Percentiles rank a stretch among this genome's conserved stretches.
These are phyloP conservation scores for Ceratocystis colombiana DNA, from an alignment of 2,329 filamentous ascomycete genomes.

Conservation along the genomic window DNA sequence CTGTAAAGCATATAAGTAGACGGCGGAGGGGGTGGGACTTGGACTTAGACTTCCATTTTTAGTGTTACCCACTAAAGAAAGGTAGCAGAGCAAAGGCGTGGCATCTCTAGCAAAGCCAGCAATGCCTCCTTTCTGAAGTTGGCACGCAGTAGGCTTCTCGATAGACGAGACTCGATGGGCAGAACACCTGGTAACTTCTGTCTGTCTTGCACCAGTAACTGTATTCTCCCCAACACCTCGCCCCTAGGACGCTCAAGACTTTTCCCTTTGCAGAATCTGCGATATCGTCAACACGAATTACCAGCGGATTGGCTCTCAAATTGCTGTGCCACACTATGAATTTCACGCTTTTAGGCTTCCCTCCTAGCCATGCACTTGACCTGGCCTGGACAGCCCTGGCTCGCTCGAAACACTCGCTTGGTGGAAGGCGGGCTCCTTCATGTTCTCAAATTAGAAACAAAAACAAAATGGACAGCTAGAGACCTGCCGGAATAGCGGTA, in stretches of 20 bases:
- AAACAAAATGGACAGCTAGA: no score
- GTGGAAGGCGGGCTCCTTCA: neutral
- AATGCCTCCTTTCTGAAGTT: neutral
- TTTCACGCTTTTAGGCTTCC: neutral
- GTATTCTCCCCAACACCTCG: no score
- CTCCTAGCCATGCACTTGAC: neutral
- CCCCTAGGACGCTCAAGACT: no score
- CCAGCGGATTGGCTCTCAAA: neutral
- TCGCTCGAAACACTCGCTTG: slow-evolving; percentile 12
- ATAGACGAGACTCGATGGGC: no score
- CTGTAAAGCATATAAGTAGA: slow-evolving; percentile 14
- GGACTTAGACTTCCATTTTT: neutral
- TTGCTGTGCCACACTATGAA: neutral
- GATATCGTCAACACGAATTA: neutral
- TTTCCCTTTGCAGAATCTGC: no score
- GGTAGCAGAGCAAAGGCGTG: neutral
- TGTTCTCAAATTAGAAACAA: slow-evolving; percentile 13
- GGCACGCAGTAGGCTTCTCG: no score
- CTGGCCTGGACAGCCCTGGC: neutral
- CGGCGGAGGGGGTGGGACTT: neutral
- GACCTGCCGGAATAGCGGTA: no score
- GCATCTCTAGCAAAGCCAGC: neutral
- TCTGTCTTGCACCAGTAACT: no score
- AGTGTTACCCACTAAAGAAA: neutral
- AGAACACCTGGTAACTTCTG: no score